A percentile compares a stretch with the other conserved stretches of the same genome.
phyloP scores from a whole-genome alignment of 2,329 filamentous ascomycete species.

The Nemania sp. region DNA sequence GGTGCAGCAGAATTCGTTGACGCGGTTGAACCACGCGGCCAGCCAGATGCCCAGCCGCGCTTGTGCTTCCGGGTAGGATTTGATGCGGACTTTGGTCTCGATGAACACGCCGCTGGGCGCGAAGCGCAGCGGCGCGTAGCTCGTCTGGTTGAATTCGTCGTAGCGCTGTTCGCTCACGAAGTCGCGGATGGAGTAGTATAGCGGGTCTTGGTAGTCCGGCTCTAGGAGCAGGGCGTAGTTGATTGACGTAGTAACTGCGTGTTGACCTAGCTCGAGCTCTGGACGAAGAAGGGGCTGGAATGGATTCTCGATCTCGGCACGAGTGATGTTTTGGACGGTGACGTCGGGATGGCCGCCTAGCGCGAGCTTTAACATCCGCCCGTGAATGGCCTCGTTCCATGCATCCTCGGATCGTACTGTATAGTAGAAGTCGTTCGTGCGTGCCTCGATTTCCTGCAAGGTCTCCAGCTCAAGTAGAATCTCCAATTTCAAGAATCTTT shows the following conservation, averaged over 20 bases:
- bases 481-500: neutral
- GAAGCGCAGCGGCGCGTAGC: neutral
- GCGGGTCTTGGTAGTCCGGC: neutral
- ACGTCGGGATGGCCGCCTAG: neutral
- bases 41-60: constrained; percentile 9
- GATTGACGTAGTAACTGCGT: neutral
- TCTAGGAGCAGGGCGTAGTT: constrained; percentile 12
- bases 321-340: constrained; percentile 14
- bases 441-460: neutral
- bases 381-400: constrained; percentile 12
- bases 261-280: neutral
- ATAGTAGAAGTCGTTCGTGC: neutral
- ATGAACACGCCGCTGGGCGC: constrained; percentile 2
- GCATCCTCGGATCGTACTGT: neutral
- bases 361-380: constrained; percentile 12
- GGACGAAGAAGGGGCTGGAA: neutral
- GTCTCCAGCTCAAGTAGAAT: constrained; percentile 1
- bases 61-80: neutral
- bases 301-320: constrained; percentile 10
- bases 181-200: neutral
- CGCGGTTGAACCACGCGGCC: constrained; percentile 7
- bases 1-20: neutral
- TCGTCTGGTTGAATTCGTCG: constrained; percentile 7
- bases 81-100: neutral
- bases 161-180: neutral